These are phyloP conservation scores for Skeletonema potamos DNA, from an alignment of 108 stramenopile species.

Conservation along the genomic window DNA sequence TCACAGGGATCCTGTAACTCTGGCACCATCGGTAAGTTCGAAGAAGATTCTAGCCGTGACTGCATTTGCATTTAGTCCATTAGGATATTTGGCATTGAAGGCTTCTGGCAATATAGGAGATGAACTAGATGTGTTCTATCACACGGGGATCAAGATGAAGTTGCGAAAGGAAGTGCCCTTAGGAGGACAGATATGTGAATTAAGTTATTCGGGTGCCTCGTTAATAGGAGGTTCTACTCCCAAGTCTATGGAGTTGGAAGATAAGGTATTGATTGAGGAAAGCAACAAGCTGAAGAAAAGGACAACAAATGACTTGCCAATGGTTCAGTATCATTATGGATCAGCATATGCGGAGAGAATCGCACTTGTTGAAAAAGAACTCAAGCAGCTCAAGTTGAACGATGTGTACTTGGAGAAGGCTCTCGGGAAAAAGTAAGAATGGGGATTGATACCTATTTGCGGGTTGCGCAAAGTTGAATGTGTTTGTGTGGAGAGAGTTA, in stretches of 20 bases:
- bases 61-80: conserved; percentile 36
- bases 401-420: conserved; percentile 45
- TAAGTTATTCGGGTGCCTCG: conserved; percentile 27
- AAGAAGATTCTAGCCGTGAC: conserved; percentile 46
- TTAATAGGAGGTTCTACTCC: conserved; percentile 42
- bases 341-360: conserved; percentile 52
- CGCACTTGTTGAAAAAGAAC: conserved; percentile 20
- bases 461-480: background rate
- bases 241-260: background rate
- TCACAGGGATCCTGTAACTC: conserved; percentile 71
- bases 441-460: background rate
- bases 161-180: conserved; percentile 22
- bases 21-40: conserved; percentile 60
- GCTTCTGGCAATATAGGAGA: conserved; percentile 29
- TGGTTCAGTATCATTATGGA: conserved; percentile 56
- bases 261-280: conserved; percentile 37
- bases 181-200: conserved; percentile 20
- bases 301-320: conserved; percentile 21
- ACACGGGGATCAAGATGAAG: conserved; percentile 63
- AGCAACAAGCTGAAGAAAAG: conserved; percentile 20
- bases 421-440: background rate
- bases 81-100: conserved; percentile 43
- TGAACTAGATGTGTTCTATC: conserved; percentile 61
- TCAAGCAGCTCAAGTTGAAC: conserved; percentile 49
- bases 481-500: background rate